These are phyloP conservation scores for Adenanthera pavonina DNA, from an alignment of 306 rosid genomes.

Conservation along the genomic window DNA sequence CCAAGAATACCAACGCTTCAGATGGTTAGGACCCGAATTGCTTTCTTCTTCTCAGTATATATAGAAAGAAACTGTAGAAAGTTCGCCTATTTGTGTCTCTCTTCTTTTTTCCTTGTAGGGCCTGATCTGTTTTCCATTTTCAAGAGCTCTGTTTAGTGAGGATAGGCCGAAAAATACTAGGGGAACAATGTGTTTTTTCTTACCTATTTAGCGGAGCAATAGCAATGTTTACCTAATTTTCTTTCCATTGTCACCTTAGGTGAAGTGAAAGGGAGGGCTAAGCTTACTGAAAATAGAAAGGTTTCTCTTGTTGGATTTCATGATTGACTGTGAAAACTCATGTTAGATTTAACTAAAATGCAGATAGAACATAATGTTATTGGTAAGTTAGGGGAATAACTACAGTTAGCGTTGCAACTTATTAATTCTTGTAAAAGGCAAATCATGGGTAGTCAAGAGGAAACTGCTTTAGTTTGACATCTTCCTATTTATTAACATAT, in stretches of 20 bases:
- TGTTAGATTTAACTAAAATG: conserved; percentile 6
- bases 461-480: not conserved
- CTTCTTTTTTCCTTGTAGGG: not conserved
- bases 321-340: not conserved
- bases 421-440: conserved; percentile 21
- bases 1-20: conserved; percentile 58
- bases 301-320: not conserved
- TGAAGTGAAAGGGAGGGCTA: not conserved
- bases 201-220: not conserved
- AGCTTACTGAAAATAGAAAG: not conserved
- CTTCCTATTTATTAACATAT: not conserved
- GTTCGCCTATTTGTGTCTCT: not conserved
- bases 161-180: not conserved
- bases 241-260: conserved; percentile 5
- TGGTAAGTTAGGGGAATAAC: conserved; percentile 6
- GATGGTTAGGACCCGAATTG: conserved; percentile 44
- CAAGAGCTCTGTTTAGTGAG: not conserved
- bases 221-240: not conserved
- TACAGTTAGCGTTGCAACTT: conserved; percentile 10
- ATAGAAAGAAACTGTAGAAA: not conserved
- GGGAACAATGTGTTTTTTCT: not conserved
- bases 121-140: conserved; percentile 16
- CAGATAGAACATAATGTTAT: not conserved
- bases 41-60: not conserved
- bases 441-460: not conserved